Evolutionary conservation across 768 basidiomycete genomes (phyloP), one percentile per base, ranked within the genome.

Genomic region (Phaeotremella fagi): DNA sequence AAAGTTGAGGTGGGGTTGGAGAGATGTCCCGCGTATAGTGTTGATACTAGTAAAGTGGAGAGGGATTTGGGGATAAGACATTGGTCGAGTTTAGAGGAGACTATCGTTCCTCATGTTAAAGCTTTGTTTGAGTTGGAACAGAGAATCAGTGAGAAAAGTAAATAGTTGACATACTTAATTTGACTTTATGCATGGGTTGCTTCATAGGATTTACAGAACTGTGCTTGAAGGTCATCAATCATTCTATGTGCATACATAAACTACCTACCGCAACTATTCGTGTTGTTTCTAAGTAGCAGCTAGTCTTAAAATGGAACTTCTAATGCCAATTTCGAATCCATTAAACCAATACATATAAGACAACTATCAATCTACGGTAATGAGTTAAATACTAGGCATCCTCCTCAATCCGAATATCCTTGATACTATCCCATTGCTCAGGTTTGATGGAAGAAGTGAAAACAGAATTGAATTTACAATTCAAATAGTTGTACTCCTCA

Each of bases 401-500:
- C 7, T 33, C 31, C 31, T 33, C 31, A 16, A 33, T 33, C 7
- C 31, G 31, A 26, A 52, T 29, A 28, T 52, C 23, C 41, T 45
- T 18, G 26, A 52, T 52, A 2, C 14, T 26, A n/a, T 52, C 41
- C 50, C 50, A 52, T 26, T 25, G 23, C 50, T 35, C 25, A 12
- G 50, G 50, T 11, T 27, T 45, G 14, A 52, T 33, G 9, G 31
- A 33, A 33, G 31, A 33, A 16, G 31, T 33, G 31, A 33, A 33
- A 7, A 33, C 31, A 42, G 29, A 44, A 28, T 29, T 52, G 43
- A 52, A 52, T 35, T 52, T 52, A 20, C 25, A 24, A 29, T 27
- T 45, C 15, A 52, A 42, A 42, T 52, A 52, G 28, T 52, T 26
- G 43, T 45, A 52, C 9, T 41, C 50, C 26, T 44, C 50, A 24